Percentiles rank a stretch among this genome's conserved stretches.
phyloP scores from a whole-genome alignment of 305 asterid genomes.

The Plantago lanceolata region DNA sequence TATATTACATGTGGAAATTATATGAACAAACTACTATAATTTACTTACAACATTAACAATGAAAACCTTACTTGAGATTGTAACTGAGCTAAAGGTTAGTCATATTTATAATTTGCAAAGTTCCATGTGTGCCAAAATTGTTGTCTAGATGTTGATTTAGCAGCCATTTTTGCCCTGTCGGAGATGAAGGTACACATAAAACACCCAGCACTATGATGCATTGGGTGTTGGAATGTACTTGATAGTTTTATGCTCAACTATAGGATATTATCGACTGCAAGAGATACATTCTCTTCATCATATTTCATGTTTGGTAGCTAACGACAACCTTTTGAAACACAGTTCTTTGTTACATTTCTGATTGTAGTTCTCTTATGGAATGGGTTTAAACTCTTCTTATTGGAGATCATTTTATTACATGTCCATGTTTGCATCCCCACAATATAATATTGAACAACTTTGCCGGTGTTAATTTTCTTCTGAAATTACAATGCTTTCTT shows the following conservation, averaged over 20 bases:
- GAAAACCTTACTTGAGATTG: constrained; percentile 6
- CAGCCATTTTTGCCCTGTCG: no score
- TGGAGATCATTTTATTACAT: constrained; percentile 11
- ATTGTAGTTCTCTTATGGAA: not conserved
- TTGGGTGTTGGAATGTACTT: no score
- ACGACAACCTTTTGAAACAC: no score
- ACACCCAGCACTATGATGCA: no score
- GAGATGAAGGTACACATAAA: no score
- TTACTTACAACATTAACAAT: not conserved
- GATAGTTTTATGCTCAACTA: no score
- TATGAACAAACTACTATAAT: not conserved
- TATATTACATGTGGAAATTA: constrained; percentile 16
- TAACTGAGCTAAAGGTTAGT: not conserved
- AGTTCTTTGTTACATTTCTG: not conserved
- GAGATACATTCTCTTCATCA: no score
- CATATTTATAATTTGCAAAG: no score
- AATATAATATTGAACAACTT: constrained; percentile 17
- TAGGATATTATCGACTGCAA: no score
- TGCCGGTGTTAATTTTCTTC: constrained; percentile 14
- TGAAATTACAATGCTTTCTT: constrained; percentile 24
- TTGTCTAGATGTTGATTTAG: no score
- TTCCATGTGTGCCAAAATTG: no score
- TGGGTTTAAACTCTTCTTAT: constrained; percentile 2
- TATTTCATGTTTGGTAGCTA: no score
- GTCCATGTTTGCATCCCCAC: constrained; percentile 16